Conservation (phyloP, 805 yeast species). For the Tetrapisispora namnaoensis region DNA sequence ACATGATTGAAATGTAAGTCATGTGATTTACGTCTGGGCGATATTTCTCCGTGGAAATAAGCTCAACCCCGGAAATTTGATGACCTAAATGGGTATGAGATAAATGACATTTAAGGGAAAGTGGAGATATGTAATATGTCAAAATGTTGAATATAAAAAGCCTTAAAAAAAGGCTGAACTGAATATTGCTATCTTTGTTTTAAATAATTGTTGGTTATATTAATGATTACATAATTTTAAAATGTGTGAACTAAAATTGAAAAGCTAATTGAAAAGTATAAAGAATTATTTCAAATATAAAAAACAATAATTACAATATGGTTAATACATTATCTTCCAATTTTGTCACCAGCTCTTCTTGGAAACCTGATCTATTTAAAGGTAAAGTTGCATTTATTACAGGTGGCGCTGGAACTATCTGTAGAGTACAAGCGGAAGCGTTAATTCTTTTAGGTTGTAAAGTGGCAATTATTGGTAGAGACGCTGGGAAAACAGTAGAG, state of each 20-base stretch:
- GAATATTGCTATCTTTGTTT: too few species aligned
- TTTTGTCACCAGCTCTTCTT: constrained; percentile 25
- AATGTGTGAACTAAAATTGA: background rate
- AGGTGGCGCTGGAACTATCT: constrained; percentile 96
- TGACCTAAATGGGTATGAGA: too few species aligned
- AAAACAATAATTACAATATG: constrained; percentile 7
- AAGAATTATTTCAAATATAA: background rate
- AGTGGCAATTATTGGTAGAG: constrained; percentile 80
- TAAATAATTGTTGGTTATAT: too few species aligned
- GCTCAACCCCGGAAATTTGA: too few species aligned
- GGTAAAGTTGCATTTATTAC: constrained; percentile 87
- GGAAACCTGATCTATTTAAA: constrained; percentile 58
- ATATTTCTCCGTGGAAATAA: too few species aligned
- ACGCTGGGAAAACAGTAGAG: constrained; percentile 48
- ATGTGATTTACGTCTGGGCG: too few species aligned
- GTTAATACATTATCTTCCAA: constrained; percentile 21
- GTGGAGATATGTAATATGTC: too few species aligned
- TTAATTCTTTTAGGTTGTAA: constrained; percentile 74
- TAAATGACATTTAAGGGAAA: too few species aligned
- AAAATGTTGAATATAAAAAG: too few species aligned
- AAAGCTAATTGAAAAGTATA: background rate
- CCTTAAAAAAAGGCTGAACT: too few species aligned
- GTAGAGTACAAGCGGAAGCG: constrained; percentile 83
- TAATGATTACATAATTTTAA: too few species aligned
- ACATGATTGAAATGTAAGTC: too few species aligned